phyloP scores from a whole-genome alignment of 2,329 filamentous ascomycete genomes.

The Arthrobotrys pseudoclavata region DNA sequence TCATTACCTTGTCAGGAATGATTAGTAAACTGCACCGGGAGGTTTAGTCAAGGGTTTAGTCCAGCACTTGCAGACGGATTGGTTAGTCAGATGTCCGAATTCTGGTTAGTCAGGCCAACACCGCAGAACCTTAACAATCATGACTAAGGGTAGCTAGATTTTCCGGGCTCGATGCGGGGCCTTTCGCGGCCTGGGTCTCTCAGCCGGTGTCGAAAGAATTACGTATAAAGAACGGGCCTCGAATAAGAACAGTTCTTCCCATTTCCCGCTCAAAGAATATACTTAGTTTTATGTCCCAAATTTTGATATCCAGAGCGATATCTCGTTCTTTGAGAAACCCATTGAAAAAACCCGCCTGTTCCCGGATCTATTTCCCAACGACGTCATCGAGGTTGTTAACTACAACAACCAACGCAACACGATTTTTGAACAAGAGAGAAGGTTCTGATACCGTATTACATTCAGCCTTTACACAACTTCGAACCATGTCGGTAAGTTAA shows the following conservation, averaged over 20 bases:
- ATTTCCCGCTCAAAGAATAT: background rate
- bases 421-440: conserved; percentile 7
- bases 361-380: conserved; percentile 17
- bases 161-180: background rate
- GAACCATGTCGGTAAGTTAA: conserved; percentile 58
- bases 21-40: conserved; percentile 39
- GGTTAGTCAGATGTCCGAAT: conserved; percentile 39
- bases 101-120: conserved; percentile 15
- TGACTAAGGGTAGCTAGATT: conserved; percentile 17
- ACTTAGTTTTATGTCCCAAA: conserved; percentile 25
- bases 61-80: conserved; percentile 6
- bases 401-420: conserved; percentile 43
- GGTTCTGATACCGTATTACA: background rate
- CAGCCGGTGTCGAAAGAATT: background rate
- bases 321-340: conserved; percentile 14
- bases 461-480: conserved; percentile 5
- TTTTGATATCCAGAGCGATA: conserved; percentile 33
- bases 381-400: conserved; percentile 42
- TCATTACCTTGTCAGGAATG: background rate
- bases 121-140: conserved; percentile 28
- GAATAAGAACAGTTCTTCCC: background rate
- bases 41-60: conserved; percentile 36
- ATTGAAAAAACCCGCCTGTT: background rate
- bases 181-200: background rate
- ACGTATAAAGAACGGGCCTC: conserved; percentile 14